Evolutionary conservation across 139 green algal species (phyloP), one percentile per base, ranked within the genome.

Genomic region (Volvox reticuliferus): DNA sequence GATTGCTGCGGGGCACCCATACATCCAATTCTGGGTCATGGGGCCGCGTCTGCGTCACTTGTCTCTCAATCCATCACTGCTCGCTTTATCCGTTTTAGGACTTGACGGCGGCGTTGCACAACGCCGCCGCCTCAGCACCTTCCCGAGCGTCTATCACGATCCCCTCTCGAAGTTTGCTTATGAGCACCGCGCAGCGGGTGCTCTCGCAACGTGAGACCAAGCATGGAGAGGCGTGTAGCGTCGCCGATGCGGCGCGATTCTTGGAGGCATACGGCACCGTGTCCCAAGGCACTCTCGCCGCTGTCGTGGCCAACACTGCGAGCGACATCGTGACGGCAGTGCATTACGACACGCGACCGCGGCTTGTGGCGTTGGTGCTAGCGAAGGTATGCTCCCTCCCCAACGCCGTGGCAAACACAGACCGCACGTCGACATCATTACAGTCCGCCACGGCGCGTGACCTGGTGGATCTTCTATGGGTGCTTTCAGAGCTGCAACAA

Each of bases 231-330:
- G 17, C 82, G 12, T 91, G 88, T 30, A 65, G 35, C 21, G 20
- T 62, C 1, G 50, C 21, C 21, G 65, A 77, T 28, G 88, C 35
- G 22, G 88, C 88, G 1, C 13, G n/a, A 2, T 67, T 91, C 0
- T 35, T 91, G 67, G 65, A 88, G 36, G 88, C 65, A 21, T 87
- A 91, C 63, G 63, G 68, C n/a, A 37, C 22, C 1, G 30, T 79
- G 2, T 22, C 77, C 32, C 55, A 79, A 33, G 87, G 50, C 32
- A 19, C 24, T 32, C 22, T 32, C 14, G 16, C 14, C 63, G 17
- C 22, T 22, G 68, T 68, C 22, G 36, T 6, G 1, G 65, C 65
- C 6, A 73, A 16, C 65, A 28, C 65, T 16, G 65, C 12, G 24
- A 73, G 65, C 65, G 24, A 1, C 85, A 24, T 28, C 62, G 36